phyloP scores from a whole-genome alignment of 208 protist genomes.

The Trypanosoma theileri region DNA sequence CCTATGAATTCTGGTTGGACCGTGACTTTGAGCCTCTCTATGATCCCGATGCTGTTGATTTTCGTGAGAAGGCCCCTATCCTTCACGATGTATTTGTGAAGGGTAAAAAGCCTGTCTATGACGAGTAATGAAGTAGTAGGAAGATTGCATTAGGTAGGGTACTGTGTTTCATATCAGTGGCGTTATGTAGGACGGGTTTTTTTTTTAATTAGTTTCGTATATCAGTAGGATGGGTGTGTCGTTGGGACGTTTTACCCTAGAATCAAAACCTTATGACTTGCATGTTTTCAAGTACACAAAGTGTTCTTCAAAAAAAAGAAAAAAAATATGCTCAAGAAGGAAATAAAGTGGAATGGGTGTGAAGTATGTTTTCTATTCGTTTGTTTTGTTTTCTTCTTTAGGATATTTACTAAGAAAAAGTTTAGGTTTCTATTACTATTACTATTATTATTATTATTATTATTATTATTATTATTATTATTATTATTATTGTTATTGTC shows the following conservation, averaged over 20 bases:
- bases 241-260: neutral
- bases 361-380: neutral
- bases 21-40: conserved; percentile 85
- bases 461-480: conserved; percentile 16
- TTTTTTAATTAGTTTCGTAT: conserved; percentile 2
- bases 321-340: neutral
- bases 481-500: conserved; percentile 23
- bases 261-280: too few relatives aligned
- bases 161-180: conserved; percentile 4
- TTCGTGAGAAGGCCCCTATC: conserved; percentile 83
- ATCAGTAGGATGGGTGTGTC: conserved; percentile 5
- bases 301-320: neutral
- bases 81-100: conserved; percentile 89
- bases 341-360: neutral
- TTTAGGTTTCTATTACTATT: conserved; percentile 13
- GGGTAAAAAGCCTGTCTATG: conserved; percentile 82
- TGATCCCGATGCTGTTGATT: conserved; percentile 72
- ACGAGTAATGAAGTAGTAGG: conserved; percentile 12
- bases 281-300: neutral
- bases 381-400: neutral
- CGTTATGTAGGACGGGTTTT: neutral
- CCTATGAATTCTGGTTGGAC: conserved; percentile 90
- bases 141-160: neutral
- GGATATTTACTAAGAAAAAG: neutral
- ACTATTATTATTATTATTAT: conserved; percentile 26